Conservation (phyloP, 768 basidiomycete species). For the Fistulinella prunicolor region DNA sequence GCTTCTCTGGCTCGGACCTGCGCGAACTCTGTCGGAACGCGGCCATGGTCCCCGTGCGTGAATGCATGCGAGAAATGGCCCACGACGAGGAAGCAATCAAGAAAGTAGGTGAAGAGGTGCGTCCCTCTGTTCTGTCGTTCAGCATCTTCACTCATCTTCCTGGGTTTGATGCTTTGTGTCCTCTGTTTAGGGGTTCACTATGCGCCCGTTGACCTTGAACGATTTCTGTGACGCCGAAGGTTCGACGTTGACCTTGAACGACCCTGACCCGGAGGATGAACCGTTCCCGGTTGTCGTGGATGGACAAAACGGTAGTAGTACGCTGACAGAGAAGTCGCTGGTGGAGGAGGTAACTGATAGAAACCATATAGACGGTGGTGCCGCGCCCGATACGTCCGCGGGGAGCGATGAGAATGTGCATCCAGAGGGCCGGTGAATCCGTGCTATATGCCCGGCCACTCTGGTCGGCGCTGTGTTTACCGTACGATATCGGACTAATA, state of each 20-base stretch:
- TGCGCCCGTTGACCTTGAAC: slow-evolving; percentile 65
- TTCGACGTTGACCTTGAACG: slow-evolving; percentile 23
- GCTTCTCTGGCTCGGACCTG: slow-evolving; percentile 86
- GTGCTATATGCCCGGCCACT: too few relatives aligned
- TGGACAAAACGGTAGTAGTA: not conserved
- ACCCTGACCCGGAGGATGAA: slow-evolving; percentile 29
- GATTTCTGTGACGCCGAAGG: slow-evolving; percentile 61
- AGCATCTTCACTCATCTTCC: not conserved
- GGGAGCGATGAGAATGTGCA: too few relatives aligned
- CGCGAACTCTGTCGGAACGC: slow-evolving; percentile 91
- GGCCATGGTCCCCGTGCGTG: slow-evolving; percentile 89
- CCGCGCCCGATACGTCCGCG: too few relatives aligned
- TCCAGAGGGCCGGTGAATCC: too few relatives aligned
- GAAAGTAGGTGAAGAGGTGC: slow-evolving; percentile 35
- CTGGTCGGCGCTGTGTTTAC: too few relatives aligned
- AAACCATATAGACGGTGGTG: too few relatives aligned
- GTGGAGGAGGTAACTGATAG: not conserved
- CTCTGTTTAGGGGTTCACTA: slow-evolving; percentile 59
- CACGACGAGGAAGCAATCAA: slow-evolving; percentile 48
- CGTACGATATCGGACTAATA: too few relatives aligned
- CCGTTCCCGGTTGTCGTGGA: slow-evolving; percentile 13
- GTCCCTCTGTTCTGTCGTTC: too few relatives aligned
- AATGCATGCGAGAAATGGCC: slow-evolving; percentile 61
- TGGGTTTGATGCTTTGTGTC: not conserved
- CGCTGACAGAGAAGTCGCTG: not conserved